Percentiles rank a stretch among this genome's conserved stretches.
Conservation (phyloP, 2,329 filamentous ascomycete genomes). For the Ceratocystiopsis sp. region DNA sequence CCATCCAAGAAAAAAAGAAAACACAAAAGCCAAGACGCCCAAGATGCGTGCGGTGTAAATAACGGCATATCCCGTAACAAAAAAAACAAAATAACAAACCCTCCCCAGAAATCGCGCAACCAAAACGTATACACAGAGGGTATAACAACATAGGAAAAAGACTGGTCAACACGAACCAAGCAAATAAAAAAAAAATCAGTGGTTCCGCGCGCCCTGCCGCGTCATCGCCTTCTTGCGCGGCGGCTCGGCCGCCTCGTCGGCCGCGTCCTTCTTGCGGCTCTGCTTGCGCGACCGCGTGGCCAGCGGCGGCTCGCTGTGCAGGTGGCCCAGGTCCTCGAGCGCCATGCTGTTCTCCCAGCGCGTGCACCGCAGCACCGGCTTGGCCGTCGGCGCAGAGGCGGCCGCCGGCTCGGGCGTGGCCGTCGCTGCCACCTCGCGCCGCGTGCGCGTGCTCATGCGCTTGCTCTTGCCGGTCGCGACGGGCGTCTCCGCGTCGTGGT, state of each 20-base stretch:
- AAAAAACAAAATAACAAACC: no score
- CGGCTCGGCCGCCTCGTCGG: constrained; percentile 9
- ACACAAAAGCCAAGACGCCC: no score
- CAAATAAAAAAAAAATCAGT: background rate
- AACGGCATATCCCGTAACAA: no score
- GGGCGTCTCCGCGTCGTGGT: background rate
- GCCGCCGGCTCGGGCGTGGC: constrained; percentile 29
- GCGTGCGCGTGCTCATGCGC: constrained; percentile 28
- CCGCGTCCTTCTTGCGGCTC: constrained; percentile 29
- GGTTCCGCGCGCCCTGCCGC: constrained; percentile 8
- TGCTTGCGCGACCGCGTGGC: constrained; percentile 33
- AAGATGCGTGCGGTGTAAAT: no score
- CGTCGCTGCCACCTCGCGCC: background rate
- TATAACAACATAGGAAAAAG: background rate
- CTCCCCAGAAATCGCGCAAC: background rate
- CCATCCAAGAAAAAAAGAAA: no score
- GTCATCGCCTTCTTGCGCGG: constrained; percentile 11
- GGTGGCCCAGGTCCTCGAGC: constrained; percentile 37
- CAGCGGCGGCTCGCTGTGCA: constrained; percentile 39
- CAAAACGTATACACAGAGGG: background rate
- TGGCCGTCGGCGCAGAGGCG: background rate
- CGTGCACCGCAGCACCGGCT: constrained; percentile 32
- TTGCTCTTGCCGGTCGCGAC: constrained; percentile 11
- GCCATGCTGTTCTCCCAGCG: constrained; percentile 40
- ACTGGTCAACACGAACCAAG: background rate